Evolutionary conservation across 495 filamentous ascomycete genomes (phyloP), one percentile per base, ranked within the genome.

Genomic region (Hypoxylon crocopeplum): DNA sequence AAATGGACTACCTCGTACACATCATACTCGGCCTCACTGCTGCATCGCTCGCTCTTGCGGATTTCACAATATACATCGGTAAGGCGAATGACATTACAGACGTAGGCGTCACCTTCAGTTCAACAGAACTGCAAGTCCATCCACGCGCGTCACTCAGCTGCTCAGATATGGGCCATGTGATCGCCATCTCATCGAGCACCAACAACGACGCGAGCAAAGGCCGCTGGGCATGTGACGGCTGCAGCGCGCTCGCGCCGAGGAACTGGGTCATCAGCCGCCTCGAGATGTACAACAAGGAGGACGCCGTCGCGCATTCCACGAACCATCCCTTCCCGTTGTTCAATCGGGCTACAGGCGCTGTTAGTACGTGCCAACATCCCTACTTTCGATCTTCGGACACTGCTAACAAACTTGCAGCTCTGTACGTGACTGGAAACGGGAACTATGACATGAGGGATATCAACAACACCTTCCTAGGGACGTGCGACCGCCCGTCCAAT

Each of bases 181-280:
- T 64, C 7, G 13, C 60, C 11, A 58, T 64, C 1, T 58, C 60
- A 1, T 47, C 48, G 4, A 64, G 60, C 25, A 54, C 10, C 48
- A 50, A 44, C 12, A 64, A 64, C 22, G 60, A 64, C 34, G 60
- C 60, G 7, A 64, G 60, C 15, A 64, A 64, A n/a, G 48, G 60
- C 3, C 48, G 54, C 3, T 64, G 60, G 60, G 60, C 60, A 0
- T 64, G 61, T n/a, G 61, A 64, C 38, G 61, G 61, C 5, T 64
- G 61, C 30, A 59, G 15, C 8, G 61, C 49, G 10, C 29, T 46
- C 10, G 53, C 60, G 21, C 48, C 60, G 20, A 44, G 46, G 15
- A 39, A 64, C 27, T 64, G 61, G 61, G n/a, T 39, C 13, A 59
- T 64, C 40, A 27, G 22, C 5, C 61, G 61, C 20, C 54, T 64